Percentiles rank a stretch among this genome's conserved stretches.
Evolutionary conservation across 495 filamentous ascomycete species (phyloP).

Genomic region (Polyplosphaeria fusca): DNA sequence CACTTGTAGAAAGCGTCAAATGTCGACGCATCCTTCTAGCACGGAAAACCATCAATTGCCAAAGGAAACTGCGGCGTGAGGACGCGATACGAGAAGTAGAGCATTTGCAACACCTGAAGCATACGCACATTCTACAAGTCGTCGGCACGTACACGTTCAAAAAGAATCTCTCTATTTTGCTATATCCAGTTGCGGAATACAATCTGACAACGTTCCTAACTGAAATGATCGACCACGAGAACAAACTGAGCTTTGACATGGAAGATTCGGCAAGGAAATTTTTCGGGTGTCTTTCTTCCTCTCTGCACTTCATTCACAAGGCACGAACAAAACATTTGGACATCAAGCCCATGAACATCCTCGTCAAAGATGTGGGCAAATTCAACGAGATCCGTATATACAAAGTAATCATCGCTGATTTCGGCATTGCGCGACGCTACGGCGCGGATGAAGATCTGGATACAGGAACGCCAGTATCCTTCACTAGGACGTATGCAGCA

Average conservation of each 20-base stretch:
- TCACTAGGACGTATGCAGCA: slow-evolving; percentile 18
- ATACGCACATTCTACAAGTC: slow-evolving; percentile 28
- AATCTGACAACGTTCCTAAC: slow-evolving; percentile 23
- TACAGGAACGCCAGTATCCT: slow-evolving; percentile 19
- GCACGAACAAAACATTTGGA: slow-evolving; percentile 28
- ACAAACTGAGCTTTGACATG: background rate
- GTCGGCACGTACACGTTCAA: slow-evolving; percentile 24
- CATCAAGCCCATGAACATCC: slow-evolving; percentile 31
- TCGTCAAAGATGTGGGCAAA: background rate
- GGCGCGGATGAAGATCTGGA: slow-evolving; percentile 23
- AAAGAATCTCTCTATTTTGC: slow-evolving; percentile 20
- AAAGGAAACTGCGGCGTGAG: background rate
- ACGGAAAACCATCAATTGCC: slow-evolving; percentile 27
- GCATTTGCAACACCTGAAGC: slow-evolving; percentile 13
- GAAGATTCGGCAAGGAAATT: slow-evolving; percentile 1
- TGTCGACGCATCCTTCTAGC: slow-evolving; percentile 28
- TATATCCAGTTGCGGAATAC: slow-evolving; percentile 29
- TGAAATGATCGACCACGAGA: too few relatives aligned
- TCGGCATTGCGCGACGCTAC: slow-evolving; percentile 16
- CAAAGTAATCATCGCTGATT: slow-evolving; percentile 16
- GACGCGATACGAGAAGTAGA: slow-evolving; percentile 26
- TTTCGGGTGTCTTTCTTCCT: slow-evolving; percentile 16
- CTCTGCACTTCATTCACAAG: slow-evolving; percentile 15
- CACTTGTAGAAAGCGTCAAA: slow-evolving; percentile 24
- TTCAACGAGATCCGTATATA: background rate